Evolutionary conservation across 129 eudicot species (phyloP).

Genomic region (Tagetes patula): DNA sequence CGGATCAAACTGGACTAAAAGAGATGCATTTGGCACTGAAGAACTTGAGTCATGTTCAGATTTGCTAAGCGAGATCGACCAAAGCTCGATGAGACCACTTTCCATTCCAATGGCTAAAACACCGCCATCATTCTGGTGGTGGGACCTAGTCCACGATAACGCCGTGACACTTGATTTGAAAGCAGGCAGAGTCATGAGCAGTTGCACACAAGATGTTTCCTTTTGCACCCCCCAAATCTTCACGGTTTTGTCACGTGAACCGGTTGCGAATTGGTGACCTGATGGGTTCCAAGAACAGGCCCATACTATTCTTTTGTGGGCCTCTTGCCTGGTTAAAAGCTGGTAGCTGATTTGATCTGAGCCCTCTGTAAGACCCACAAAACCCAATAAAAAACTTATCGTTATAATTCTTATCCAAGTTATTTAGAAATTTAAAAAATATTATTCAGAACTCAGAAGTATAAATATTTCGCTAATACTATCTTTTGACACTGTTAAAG

Average conservation of each 20-base stretch:
- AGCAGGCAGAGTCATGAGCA: constrained; percentile 55
- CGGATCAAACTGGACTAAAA: constrained; percentile 58
- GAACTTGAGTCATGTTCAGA: constrained; percentile 21
- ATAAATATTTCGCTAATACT: no score
- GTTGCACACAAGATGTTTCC: constrained; percentile 47
- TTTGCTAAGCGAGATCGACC: constrained; percentile 50
- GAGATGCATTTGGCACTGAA: constrained; percentile 39
- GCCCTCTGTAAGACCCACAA: constrained; percentile 39
- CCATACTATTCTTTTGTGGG: constrained; percentile 97
- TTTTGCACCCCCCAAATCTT: constrained; percentile 72
- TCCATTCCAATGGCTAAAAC: constrained; percentile 85
- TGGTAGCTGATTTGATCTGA: constrained; percentile 48
- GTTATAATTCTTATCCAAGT: background rate
- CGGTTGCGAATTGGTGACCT: constrained; percentile 77
- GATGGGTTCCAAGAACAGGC: constrained; percentile 94
- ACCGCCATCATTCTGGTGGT: constrained; percentile 48
- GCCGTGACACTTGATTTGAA: constrained; percentile 80
- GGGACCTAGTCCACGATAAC: constrained; percentile 72
- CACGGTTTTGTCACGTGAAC: constrained; percentile 88
- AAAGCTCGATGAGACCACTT: constrained; percentile 76
- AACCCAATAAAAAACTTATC: background rate
- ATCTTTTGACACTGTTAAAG: no score
- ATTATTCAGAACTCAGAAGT: no score
- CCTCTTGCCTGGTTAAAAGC: constrained; percentile 79
- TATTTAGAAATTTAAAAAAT: no score